Conservation (phyloP, 352 stramenopile species). For the Ophiocytium majus region DNA sequence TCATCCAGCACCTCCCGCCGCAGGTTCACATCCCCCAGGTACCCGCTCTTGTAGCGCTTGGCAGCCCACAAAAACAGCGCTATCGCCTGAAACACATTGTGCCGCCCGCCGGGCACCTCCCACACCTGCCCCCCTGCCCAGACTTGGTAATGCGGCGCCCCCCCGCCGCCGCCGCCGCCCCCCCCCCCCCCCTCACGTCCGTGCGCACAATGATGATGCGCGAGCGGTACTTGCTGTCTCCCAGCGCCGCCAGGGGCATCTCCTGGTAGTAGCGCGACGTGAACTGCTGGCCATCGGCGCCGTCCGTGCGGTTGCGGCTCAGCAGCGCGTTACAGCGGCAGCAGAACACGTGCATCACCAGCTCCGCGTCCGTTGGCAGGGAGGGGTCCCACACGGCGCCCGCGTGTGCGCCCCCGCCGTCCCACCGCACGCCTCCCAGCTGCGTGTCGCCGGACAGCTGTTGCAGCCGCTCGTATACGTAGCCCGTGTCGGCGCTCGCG, state of each 20-base stretch:
- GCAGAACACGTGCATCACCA: constrained; percentile 12
- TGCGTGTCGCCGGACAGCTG: neutral
- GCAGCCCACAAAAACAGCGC: constrained; percentile 13
- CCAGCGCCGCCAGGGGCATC: neutral
- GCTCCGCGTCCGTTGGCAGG: neutral
- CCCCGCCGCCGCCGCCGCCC: neutral
- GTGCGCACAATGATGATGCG: neutral
- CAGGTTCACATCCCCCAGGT: constrained; percentile 15
- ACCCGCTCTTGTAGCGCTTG: constrained; percentile 16
- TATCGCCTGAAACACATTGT: constrained; percentile 23
- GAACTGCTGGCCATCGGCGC: neutral
- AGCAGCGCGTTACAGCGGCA: constrained; percentile 10
- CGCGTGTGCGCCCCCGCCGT: neutral
- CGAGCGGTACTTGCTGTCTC: neutral
- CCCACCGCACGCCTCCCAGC: constrained; percentile 9
- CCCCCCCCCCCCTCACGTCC: neutral
- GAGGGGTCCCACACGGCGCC: neutral
- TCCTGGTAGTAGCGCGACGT: neutral
- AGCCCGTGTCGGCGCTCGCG: constrained; percentile 8
- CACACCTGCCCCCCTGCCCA: neutral
- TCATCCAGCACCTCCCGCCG: constrained; percentile 14
- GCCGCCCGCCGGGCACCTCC: neutral
- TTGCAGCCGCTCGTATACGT: constrained; percentile 16
- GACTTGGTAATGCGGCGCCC: constrained; percentile 4
- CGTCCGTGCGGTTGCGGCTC: neutral